A percentile compares a stretch with the other conserved stretches of the same genome.
Evolutionary conservation across 169 alveolate genomes (phyloP).

Genomic region (Perkinsus chesapeaki): DNA sequence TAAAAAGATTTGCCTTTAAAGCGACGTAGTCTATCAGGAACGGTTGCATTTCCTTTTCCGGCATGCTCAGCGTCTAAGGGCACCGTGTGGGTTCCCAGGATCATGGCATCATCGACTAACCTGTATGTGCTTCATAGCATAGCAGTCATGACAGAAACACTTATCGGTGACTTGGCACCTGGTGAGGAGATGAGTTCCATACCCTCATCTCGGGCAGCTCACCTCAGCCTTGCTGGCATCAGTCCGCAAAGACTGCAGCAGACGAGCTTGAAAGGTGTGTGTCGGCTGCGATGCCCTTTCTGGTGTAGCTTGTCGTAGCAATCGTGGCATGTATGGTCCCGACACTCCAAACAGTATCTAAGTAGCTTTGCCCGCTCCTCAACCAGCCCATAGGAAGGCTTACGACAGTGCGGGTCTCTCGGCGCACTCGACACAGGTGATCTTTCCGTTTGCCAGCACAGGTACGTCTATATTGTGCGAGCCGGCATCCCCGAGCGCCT

Average conservation of each 20-base stretch:
- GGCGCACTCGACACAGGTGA: constrained; percentile 3
- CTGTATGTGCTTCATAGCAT: constrained; percentile 12
- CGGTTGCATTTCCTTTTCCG: neutral
- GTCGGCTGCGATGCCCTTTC: neutral
- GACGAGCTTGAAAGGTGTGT: neutral
- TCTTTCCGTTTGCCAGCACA: neutral
- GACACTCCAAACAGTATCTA: neutral
- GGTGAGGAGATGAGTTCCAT: neutral
- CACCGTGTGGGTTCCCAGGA: neutral
- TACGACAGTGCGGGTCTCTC: neutral
- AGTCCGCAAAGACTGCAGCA: neutral
- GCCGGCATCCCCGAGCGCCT: neutral
- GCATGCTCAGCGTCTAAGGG: neutral
- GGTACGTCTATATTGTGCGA: neutral
- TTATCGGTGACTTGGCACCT: neutral
- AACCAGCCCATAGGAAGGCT: neutral
- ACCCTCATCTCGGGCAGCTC: neutral
- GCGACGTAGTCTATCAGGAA: neutral
- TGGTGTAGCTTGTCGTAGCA: constrained; percentile 9
- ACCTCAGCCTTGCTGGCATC: neutral
- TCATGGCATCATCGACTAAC: neutral
- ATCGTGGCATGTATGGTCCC: neutral
- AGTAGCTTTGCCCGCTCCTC: neutral
- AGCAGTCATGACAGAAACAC: neutral
- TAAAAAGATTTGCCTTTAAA: neutral